Conservation (phyloP, 2,329 filamentous ascomycete species). For the Phaeosphaeriaceae sp. region DNA sequence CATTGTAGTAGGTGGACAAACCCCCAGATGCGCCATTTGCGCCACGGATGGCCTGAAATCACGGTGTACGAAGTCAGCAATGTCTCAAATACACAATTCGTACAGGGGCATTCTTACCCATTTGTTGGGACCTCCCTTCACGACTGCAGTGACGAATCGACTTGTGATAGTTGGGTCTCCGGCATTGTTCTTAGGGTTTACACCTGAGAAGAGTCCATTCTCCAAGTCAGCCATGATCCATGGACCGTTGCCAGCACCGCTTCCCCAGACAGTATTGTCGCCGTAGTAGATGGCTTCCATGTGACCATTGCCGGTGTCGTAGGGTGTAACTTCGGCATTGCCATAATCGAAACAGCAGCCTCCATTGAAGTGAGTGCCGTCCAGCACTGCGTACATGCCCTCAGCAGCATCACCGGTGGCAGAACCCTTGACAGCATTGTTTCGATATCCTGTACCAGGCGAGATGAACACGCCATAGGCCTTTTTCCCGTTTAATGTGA, state of each 20-base stretch:
- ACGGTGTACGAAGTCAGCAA: no score
- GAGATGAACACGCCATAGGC: slow-evolving; percentile 71
- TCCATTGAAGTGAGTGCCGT: slow-evolving; percentile 67
- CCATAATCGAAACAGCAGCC: slow-evolving; percentile 61
- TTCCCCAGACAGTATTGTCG: slow-evolving; percentile 62
- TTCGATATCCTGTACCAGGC: slow-evolving; percentile 70
- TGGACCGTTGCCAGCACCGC: slow-evolving; percentile 65
- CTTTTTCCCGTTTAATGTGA: slow-evolving; percentile 67
- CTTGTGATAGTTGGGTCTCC: slow-evolving; percentile 61
- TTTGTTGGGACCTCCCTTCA: slow-evolving; percentile 65
- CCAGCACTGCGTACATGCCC: slow-evolving; percentile 68
- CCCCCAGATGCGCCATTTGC: slow-evolving; percentile 63
- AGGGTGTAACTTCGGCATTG: slow-evolving; percentile 51
- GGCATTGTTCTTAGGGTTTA: slow-evolving; percentile 55
- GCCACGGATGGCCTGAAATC: slow-evolving; percentile 67
- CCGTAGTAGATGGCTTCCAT: slow-evolving; percentile 77
- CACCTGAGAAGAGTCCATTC: slow-evolving; percentile 70
- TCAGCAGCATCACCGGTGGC: slow-evolving; percentile 64
- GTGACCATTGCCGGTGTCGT: slow-evolving; percentile 65
- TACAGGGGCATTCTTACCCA: no score
- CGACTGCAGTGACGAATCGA: slow-evolving; percentile 64
- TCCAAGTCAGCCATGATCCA: slow-evolving; percentile 77
- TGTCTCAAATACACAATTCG: no score
- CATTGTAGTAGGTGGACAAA: slow-evolving; percentile 67
- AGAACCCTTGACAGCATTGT: slow-evolving; percentile 61